Percentiles rank a stretch among this genome's conserved stretches.
phyloP scores from a whole-genome alignment of 1,284 basidiomycete genomes.

The Melanopsichium pennsylvanicum region DNA sequence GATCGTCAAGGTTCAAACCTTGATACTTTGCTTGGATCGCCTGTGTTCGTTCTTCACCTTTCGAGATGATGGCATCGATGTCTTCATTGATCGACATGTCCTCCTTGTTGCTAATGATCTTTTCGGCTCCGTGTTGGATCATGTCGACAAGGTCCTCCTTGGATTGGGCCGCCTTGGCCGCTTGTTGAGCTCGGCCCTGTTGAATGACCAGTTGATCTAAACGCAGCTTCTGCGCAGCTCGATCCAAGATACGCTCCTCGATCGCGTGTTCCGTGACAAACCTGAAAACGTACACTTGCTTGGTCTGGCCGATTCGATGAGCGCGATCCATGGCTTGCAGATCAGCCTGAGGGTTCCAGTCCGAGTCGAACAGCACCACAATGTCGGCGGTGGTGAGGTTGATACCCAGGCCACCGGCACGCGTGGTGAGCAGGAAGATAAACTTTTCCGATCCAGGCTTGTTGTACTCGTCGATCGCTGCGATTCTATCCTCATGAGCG shows the following conservation, averaged over 20 bases:
- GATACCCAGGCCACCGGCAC: conserved; percentile 98
- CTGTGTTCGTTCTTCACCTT: conserved; percentile 83
- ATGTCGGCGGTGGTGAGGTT: conserved; percentile 95
- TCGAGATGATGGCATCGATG: conserved; percentile 86
- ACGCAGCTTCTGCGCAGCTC: conserved; percentile 93
- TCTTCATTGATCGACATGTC: conserved; percentile 82
- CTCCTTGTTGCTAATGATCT: conserved; percentile 81
- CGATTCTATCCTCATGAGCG: conserved; percentile 93
- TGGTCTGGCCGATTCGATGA: conserved; percentile 97
- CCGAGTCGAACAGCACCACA: conserved; percentile 96
- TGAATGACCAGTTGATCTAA: conserved; percentile 98
- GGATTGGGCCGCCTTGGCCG: conserved; percentile 77
- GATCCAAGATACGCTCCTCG: conserved; percentile 95
- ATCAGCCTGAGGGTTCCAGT: conserved; percentile 99
- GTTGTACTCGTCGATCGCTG: conserved; percentile 98
- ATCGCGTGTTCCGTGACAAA: conserved; percentile 96
- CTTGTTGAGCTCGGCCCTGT: conserved; percentile 78
- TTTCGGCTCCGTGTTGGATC: conserved; percentile 97
- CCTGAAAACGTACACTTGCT: conserved; percentile 97
- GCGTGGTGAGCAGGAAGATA: conserved; percentile 94
- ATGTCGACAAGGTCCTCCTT: conserved; percentile 98
- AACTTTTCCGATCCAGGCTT: conserved; percentile 93
- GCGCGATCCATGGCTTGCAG: conserved; percentile 99
- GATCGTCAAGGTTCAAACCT: conserved; percentile 87
- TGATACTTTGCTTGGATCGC: conserved; percentile 93